Conservation (phyloP, 2,329 filamentous ascomycete species). For the Venturiaceae sp. region DNA sequence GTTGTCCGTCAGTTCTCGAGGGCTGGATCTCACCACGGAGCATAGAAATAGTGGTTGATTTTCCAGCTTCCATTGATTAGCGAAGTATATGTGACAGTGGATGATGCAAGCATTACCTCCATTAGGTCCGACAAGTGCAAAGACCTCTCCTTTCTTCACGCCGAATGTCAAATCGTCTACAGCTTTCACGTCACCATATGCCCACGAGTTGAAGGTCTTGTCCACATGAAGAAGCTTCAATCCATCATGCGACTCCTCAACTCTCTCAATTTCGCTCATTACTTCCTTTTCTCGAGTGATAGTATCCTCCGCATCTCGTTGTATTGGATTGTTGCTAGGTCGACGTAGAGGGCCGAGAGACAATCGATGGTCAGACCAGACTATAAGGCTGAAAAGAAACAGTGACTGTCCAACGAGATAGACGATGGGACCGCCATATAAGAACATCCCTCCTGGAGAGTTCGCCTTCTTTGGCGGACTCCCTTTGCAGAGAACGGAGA, state of each 20-base stretch:
- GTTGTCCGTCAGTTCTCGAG: slow-evolving; percentile 40
- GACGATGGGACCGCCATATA: too few relatives aligned
- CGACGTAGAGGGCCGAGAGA: slow-evolving; percentile 79
- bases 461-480: too few relatives aligned
- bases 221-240: slow-evolving; percentile 65
- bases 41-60: slow-evolving; percentile 59
- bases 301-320: slow-evolving; percentile 10
- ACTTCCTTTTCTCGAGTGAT: slow-evolving; percentile 46
- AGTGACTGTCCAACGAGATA: too few relatives aligned
- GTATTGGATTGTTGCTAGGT: too few relatives aligned
- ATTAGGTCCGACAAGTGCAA: slow-evolving; percentile 82
- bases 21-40: slow-evolving; percentile 80
- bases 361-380: too few relatives aligned
- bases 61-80: too few relatives aligned
- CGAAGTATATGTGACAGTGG: too few relatives aligned
- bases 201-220: slow-evolving; percentile 61
- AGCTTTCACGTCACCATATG: slow-evolving; percentile 47
- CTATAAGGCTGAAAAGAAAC: too few relatives aligned
- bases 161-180: slow-evolving; percentile 83
- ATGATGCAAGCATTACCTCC: too few relatives aligned
- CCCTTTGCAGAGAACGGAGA: too few relatives aligned
- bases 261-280: slow-evolving; percentile 52
- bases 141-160: slow-evolving; percentile 76
- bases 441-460: too few relatives aligned
- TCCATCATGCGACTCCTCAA: slow-evolving; percentile 50